These are phyloP conservation scores for Umbelopsis sp. DNA, from an alignment of 192 early-diverging fungal genomes.

Conservation along the genomic window DNA sequence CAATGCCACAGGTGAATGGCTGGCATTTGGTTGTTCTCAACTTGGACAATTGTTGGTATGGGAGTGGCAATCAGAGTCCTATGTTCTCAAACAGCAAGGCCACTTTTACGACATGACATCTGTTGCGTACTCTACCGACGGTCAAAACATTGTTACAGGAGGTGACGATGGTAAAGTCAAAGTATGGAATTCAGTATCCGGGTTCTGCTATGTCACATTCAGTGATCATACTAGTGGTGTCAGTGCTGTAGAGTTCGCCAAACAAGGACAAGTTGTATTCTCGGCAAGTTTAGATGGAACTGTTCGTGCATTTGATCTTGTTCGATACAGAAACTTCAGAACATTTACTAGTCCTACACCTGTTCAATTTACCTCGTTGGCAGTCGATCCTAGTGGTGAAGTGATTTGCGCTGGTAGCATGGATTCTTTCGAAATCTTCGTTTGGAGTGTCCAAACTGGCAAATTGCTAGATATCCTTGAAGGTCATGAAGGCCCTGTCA, in stretches of 20 bases:
- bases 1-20: constrained; percentile 93
- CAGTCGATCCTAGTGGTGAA: constrained; percentile 96
- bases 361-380: constrained; percentile 90
- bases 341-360: constrained; percentile 96
- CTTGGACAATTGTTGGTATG: constrained; percentile 97
- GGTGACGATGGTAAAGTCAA: constrained; percentile 98
- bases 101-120: constrained; percentile 95
- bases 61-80: constrained; percentile 99
- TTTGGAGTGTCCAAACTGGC: constrained; percentile 99
- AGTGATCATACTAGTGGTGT: constrained; percentile 86
- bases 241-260: constrained; percentile 85
- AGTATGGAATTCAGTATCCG: constrained; percentile 94
- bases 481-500: constrained; percentile 93
- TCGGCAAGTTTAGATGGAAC: constrained; percentile 97
- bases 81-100: constrained; percentile 99
- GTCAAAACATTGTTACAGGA: constrained; percentile 93
- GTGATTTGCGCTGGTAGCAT: constrained; percentile 92
- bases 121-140: constrained; percentile 87
- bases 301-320: constrained; percentile 96
- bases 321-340: constrained; percentile 98
- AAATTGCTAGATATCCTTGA: constrained; percentile 91
- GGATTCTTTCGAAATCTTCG: constrained; percentile 96
- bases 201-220: constrained; percentile 99
- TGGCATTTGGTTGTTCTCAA: constrained; percentile 90
- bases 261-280: constrained; percentile 91